These are phyloP conservation scores for Torulaspora delbrueckii DNA, from an alignment of 805 yeast genomes.

Conservation along the genomic window DNA sequence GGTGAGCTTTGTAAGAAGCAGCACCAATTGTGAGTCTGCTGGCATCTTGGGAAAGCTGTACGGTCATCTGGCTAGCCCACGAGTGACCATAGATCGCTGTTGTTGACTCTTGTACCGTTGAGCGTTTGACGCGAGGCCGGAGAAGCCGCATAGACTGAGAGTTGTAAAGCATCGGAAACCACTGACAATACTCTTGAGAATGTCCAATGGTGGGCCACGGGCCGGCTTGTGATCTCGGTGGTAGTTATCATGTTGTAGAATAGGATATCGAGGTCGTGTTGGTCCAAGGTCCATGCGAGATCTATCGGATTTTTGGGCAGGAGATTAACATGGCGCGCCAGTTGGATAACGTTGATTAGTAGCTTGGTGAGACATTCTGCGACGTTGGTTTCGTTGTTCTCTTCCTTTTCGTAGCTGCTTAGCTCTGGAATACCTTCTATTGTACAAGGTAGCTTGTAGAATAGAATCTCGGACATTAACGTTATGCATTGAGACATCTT, in stretches of 20 bases:
- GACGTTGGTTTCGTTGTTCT: constrained; percentile 8
- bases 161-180: constrained; percentile 16
- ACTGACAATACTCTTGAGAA: constrained; percentile 10
- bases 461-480: constrained; percentile 14
- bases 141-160: constrained; percentile 12
- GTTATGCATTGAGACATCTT: constrained; percentile 23
- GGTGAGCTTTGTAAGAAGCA: background rate
- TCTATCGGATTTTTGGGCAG: constrained; percentile 19
- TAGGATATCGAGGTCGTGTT: constrained; percentile 29
- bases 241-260: constrained; percentile 21
- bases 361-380: constrained; percentile 19
- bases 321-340: constrained; percentile 16
- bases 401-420: constrained; percentile 1
- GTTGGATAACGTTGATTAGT: constrained; percentile 15
- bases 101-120: constrained; percentile 10
- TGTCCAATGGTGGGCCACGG: constrained; percentile 16
- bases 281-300: constrained; percentile 19
- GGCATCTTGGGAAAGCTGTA: background rate
- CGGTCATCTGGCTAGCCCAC: constrained; percentile 11
- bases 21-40: background rate
- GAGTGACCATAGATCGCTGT: constrained; percentile 21
- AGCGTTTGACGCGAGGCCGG: constrained; percentile 15
- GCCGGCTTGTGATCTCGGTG: constrained; percentile 13
- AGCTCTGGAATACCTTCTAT: constrained; percentile 4
- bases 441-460: constrained; percentile 15